Percentiles rank a stretch among this genome's conserved stretches.
phyloP scores from a whole-genome alignment of 2,329 filamentous ascomycete genomes.

The Xylariales sp. region DNA sequence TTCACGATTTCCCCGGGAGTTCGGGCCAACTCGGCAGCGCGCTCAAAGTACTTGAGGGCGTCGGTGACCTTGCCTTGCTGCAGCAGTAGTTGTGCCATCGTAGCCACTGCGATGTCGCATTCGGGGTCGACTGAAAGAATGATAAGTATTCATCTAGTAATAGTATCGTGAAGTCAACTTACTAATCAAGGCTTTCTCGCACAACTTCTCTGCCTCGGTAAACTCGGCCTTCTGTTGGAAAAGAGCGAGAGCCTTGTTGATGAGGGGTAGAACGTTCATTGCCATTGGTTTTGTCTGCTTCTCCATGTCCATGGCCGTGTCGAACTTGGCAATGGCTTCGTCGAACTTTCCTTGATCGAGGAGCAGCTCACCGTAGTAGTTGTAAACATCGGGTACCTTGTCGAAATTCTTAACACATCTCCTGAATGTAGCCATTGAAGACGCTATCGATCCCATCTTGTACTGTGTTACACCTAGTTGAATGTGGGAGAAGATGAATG shows the following conservation, averaged over 20 bases:
- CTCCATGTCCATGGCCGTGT: conserved; percentile 98
- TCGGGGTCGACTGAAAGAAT: conserved; percentile 77
- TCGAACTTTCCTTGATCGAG: conserved; percentile 94
- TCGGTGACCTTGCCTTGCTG: conserved; percentile 97
- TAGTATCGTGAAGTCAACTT: conserved; percentile 36
- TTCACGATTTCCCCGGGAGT: conserved; percentile 96
- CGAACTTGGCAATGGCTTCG: conserved; percentile 96
- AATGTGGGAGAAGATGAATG: conserved; percentile 99
- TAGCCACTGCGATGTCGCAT: conserved; percentile 97
- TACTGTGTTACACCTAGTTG: conserved; percentile 99
- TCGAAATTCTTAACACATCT: conserved; percentile 98
- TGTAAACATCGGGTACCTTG: conserved; percentile 95
- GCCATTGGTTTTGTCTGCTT: conserved; percentile 87
- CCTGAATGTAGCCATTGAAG: conserved; percentile 97
- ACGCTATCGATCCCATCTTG: conserved; percentile 98
- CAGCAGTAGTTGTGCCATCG: conserved; percentile 94
- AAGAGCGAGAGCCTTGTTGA: conserved; percentile 95
- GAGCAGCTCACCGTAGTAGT: conserved; percentile 97
- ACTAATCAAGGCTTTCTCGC: conserved; percentile 97
- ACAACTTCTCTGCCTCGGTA: conserved; percentile 87
- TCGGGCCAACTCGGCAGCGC: conserved; percentile 86
- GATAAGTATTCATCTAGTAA: conserved; percentile 29
- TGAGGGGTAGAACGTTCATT: conserved; percentile 95
- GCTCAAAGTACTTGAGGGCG: conserved; percentile 94
- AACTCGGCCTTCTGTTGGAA: conserved; percentile 99